These are phyloP conservation scores for Eucalyptus tenuipes DNA, from an alignment of 345 rosid genomes.

Conservation along the genomic window DNA sequence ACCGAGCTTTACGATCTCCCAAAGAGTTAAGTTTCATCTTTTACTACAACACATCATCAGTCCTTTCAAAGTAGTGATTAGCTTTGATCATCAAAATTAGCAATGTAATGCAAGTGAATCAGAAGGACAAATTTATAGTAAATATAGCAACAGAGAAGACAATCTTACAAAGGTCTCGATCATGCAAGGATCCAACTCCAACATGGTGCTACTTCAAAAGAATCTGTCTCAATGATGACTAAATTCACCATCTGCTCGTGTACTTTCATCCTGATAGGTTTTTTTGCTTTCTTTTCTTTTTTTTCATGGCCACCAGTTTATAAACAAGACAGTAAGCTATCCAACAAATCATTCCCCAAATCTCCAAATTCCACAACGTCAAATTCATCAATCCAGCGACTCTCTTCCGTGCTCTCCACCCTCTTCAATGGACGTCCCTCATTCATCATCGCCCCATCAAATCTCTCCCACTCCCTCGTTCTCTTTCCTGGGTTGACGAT, in stretches of 20 bases:
- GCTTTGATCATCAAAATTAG: not conserved
- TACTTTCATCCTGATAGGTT: not conserved
- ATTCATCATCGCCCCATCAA: not conserved
- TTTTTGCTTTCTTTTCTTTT: not conserved
- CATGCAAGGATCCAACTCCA: not conserved
- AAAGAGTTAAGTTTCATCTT: not conserved
- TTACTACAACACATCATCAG: not conserved
- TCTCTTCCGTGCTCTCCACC: slow-evolving; percentile 2
- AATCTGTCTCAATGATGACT: not conserved
- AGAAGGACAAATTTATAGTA: not conserved
- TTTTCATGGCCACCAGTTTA: not conserved
- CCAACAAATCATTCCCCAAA: slow-evolving; percentile 63
- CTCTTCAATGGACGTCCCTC: slow-evolving; percentile 25
- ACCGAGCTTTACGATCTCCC: not conserved
- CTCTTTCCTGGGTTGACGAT: not conserved
- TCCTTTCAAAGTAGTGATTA: not conserved
- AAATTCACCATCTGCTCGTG: not conserved
- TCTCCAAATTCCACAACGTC: slow-evolving; percentile 45
- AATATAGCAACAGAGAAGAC: not conserved
- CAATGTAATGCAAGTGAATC: not conserved
- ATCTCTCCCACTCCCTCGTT: not conserved
- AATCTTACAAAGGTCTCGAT: not conserved
- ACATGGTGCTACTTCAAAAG: not conserved
- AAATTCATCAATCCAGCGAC: slow-evolving; percentile 8
- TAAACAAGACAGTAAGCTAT: slow-evolving; percentile 43